Evolutionary conservation across 805 yeast species (phyloP).

Genomic region (Cyberlindnera nakhonratchasimensis): DNA sequence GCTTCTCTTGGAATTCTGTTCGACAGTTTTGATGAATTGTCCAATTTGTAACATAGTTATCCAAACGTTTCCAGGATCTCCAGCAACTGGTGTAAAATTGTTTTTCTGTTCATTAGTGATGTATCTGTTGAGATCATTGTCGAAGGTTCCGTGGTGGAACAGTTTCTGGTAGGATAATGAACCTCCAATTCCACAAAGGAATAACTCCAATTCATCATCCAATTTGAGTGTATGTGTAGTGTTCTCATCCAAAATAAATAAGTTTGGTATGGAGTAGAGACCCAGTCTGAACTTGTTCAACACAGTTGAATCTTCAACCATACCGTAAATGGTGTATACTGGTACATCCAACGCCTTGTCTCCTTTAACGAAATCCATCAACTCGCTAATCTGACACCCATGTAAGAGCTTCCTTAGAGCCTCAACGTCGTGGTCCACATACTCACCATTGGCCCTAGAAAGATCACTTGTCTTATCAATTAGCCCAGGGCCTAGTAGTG

Average conservation of each 20-base stretch:
- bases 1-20: conserved; percentile 35
- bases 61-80: conserved; percentile 71
- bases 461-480: conserved; percentile 50
- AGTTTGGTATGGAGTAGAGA: conserved; percentile 49
- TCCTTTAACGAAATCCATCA: conserved; percentile 46
- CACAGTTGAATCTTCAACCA: conserved; percentile 69
- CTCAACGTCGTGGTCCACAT: conserved; percentile 36
- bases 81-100: conserved; percentile 47
- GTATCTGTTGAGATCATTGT: conserved; percentile 21
- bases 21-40: conserved; percentile 50
- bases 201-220: conserved; percentile 40
- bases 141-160: conserved; percentile 57
- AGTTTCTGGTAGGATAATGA: conserved; percentile 60
- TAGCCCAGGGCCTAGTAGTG: conserved; percentile 46
- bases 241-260: conserved; percentile 59
- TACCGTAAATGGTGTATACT: conserved; percentile 75
- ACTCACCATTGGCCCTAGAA: conserved; percentile 43
- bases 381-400: conserved; percentile 46
- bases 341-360: conserved; percentile 47
- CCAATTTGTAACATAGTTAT: conserved; percentile 69
- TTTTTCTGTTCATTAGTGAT: conserved; percentile 21
- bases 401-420: conserved; percentile 33
- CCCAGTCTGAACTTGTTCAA: conserved; percentile 59
- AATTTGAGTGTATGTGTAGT: conserved; percentile 39
- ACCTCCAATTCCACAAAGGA: conserved; percentile 72